Conservation (phyloP, 192 early-diverging fungal species). For the Chytriomyces confervae region DNA sequence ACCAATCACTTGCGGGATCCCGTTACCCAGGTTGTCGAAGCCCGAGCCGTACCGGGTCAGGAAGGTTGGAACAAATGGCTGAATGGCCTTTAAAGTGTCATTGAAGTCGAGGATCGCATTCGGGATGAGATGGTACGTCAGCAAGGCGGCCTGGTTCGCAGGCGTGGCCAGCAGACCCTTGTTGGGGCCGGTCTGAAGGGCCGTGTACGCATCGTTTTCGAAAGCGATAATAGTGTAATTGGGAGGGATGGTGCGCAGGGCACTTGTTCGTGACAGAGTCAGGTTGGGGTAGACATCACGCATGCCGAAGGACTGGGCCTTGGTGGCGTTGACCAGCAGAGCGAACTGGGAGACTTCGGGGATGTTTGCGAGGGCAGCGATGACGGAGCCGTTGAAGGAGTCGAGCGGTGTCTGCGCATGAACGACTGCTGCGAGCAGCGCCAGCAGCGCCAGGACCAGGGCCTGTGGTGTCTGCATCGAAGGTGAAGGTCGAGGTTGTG, state of each 20-base stretch:
- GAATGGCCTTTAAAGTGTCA: not conserved
- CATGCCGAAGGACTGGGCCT: not conserved
- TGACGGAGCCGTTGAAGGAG: not conserved
- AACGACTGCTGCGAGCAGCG: not conserved
- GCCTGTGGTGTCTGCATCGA: not conserved
- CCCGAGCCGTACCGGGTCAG: conserved; percentile 25
- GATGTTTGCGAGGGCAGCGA: not conserved
- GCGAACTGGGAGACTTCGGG: conserved; percentile 3
- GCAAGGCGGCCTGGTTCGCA: conserved; percentile 8
- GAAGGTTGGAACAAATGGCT: not conserved
- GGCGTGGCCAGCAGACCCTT: not conserved
- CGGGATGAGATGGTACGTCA: conserved; percentile 39
- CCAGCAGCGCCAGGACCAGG: not conserved
- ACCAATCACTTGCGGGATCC: conserved; percentile 3
- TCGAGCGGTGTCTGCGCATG: not conserved
- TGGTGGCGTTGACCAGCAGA: not conserved
- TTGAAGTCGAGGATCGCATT: conserved; percentile 15
- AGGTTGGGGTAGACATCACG: conserved; percentile 9
- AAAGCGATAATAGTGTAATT: conserved; percentile 35
- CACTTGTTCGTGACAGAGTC: not conserved
- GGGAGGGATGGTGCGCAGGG: not conserved
- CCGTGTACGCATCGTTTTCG: conserved; percentile 27
- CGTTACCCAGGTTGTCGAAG: conserved; percentile 30
- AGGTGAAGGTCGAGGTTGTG: not conserved
- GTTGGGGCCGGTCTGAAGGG: not conserved